Conservation (phyloP, 2,329 filamentous ascomycete species). For the Colletotrichum somersetense region DNA sequence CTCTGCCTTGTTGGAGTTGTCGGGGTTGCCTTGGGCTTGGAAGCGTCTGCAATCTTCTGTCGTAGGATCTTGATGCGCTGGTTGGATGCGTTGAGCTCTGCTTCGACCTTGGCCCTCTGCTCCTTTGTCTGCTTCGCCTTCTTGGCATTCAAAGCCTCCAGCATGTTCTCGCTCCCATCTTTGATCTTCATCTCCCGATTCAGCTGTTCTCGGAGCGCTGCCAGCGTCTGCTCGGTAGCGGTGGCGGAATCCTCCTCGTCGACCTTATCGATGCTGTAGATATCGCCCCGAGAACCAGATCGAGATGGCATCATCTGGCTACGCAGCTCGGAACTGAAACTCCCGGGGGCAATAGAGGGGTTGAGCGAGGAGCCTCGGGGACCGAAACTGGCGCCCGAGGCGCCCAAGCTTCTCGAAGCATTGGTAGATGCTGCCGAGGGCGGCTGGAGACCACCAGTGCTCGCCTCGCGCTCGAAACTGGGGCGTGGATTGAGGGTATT, state of each 20-base stretch:
- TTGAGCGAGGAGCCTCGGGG: constrained; percentile 78
- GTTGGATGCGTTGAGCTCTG: constrained; percentile 91
- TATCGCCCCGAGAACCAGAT: constrained; percentile 69
- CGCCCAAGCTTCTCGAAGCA: constrained; percentile 60
- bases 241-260: constrained; percentile 71
- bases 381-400: constrained; percentile 71
- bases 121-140: constrained; percentile 96
- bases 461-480: constrained; percentile 69
- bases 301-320: constrained; percentile 77
- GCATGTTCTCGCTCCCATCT: constrained; percentile 95
- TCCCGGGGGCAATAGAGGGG: constrained; percentile 79
- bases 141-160: constrained; percentile 94
- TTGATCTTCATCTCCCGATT: constrained; percentile 98
- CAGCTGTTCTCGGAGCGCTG: constrained; percentile 83
- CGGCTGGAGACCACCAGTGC: constrained; percentile 60
- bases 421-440: constrained; percentile 45
- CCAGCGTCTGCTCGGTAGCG: constrained; percentile 79
- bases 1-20: constrained; percentile 67
- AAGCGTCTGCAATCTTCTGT: constrained; percentile 70
- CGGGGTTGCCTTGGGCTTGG: constrained; percentile 62
- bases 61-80: constrained; percentile 73
- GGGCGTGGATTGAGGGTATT: constrained; percentile 54
- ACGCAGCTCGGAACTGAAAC: constrained; percentile 90
- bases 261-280: constrained; percentile 66
- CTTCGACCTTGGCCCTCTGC: constrained; percentile 82